These are phyloP conservation scores for Colletotrichum sp. DNA, from an alignment of 2,329 filamentous ascomycete genomes.

Conservation along the genomic window DNA sequence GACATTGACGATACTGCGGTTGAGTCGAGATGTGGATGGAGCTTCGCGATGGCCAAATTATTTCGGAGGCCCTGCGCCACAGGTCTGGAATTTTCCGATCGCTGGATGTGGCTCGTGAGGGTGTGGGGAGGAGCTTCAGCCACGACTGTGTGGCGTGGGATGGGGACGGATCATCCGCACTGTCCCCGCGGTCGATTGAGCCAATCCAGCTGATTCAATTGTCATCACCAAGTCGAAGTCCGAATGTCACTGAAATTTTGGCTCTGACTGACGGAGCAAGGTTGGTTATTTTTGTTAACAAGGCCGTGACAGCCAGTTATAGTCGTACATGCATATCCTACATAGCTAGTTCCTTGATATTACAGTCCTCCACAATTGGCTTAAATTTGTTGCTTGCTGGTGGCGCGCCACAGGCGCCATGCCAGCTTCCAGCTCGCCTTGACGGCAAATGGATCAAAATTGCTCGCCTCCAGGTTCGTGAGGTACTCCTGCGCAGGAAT, in stretches of 20 bases:
- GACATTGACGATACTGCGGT: conserved; percentile 29
- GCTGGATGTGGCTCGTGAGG: background rate
- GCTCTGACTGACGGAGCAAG: background rate
- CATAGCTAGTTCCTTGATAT: background rate
- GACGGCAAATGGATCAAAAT: conserved; percentile 83
- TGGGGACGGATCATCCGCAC: background rate
- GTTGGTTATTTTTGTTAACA: background rate
- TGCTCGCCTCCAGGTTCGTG: conserved; percentile 74
- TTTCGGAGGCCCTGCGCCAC: conserved; percentile 9
- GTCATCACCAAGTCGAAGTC: background rate
- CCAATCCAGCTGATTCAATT: conserved; percentile 7
- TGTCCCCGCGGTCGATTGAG: background rate
- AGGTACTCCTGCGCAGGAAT: conserved; percentile 82
- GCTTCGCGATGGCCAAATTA: conserved; percentile 15
- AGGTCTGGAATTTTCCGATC: background rate
- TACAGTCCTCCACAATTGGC: background rate
- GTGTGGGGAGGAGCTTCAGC: background rate
- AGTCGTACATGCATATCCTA: conserved; percentile 5
- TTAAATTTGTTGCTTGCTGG: conserved; percentile 54
- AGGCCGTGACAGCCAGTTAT: background rate
- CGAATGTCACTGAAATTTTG: background rate
- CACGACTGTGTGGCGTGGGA: background rate
- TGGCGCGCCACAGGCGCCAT: conserved; percentile 69
- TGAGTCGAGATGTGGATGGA: background rate
- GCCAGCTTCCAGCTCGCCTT: conserved; percentile 81